A percentile compares a stretch with the other conserved stretches of the same genome.
These are phyloP conservation scores for Colletotrichum filicis DNA, from an alignment of 2,329 filamentous ascomycete genomes.

Conservation along the genomic window DNA sequence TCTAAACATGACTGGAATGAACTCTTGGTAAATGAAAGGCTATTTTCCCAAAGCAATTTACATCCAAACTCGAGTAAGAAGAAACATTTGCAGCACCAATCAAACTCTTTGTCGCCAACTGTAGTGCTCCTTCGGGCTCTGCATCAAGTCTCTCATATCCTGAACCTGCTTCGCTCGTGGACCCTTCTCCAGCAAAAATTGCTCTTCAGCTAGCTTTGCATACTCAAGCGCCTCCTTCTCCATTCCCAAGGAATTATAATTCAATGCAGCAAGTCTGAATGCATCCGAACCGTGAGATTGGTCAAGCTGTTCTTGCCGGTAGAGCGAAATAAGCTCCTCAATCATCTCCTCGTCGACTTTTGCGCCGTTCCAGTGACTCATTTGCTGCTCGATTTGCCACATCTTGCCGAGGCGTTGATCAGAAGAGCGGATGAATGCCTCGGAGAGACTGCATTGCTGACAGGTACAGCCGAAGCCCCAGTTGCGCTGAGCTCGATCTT, in stretches of 20 bases:
- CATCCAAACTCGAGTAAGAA: too few species aligned
- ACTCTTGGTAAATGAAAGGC: background rate
- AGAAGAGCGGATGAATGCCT: slow-evolving; percentile 29
- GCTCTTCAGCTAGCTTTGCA: slow-evolving; percentile 50
- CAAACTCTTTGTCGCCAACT: slow-evolving; percentile 30
- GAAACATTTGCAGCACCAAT: background rate
- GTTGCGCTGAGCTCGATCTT: slow-evolving; percentile 38
- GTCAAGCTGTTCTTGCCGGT: slow-evolving; percentile 37
- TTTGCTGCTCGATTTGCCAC: slow-evolving; percentile 35
- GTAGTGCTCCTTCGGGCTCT: slow-evolving; percentile 29
- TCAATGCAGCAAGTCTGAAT: slow-evolving; percentile 50
- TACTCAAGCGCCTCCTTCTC: slow-evolving; percentile 50
- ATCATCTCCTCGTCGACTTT: slow-evolving; percentile 36
- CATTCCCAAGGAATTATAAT: slow-evolving; percentile 51
- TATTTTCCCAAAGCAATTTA: background rate
- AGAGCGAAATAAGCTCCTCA: slow-evolving; percentile 35
- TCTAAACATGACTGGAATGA: background rate
- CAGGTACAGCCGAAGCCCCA: slow-evolving; percentile 43
- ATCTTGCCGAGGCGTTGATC: slow-evolving; percentile 38
- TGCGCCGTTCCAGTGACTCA: slow-evolving; percentile 31
- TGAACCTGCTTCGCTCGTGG: background rate
- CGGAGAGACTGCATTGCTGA: slow-evolving; percentile 39
- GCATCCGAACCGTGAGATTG: slow-evolving; percentile 45
- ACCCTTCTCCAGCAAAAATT: slow-evolving; percentile 40
- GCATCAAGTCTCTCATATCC: too few species aligned